Percentiles rank a stretch among this genome's conserved stretches.
These are phyloP conservation scores for Fonsecaea monophora DNA, from an alignment of 2,329 filamentous ascomycete species.

Conservation along the genomic window DNA sequence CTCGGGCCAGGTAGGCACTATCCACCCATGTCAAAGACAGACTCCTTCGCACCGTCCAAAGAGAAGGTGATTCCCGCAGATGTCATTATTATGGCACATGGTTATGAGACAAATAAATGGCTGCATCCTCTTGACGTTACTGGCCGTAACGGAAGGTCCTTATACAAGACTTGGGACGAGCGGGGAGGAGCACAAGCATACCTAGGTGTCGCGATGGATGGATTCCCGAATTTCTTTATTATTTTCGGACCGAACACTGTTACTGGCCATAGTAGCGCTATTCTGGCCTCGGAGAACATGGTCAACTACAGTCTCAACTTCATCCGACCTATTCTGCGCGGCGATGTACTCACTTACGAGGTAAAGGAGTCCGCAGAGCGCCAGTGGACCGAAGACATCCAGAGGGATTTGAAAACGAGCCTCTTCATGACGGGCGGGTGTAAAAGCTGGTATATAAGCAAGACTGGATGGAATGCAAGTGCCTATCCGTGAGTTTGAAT, in stretches of 20 bases:
- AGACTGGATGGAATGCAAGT: constrained; percentile 58
- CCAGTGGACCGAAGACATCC: constrained; percentile 56
- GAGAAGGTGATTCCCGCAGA: constrained; percentile 61
- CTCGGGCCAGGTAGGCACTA: constrained; percentile 59
- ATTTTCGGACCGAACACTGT: constrained; percentile 67
- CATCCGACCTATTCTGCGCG: constrained; percentile 60
- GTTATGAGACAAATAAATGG: constrained; percentile 64
- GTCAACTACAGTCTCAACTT: constrained; percentile 65
- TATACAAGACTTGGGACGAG: constrained; percentile 64
- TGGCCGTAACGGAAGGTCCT: constrained; percentile 58
- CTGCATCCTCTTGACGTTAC: constrained; percentile 61
- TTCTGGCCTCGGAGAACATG: constrained; percentile 67
- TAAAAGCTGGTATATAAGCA: constrained; percentile 57
- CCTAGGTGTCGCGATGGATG: constrained; percentile 63
- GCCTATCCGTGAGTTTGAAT: constrained; percentile 58
- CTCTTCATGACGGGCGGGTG: constrained; percentile 58
- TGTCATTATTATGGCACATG: constrained; percentile 67
- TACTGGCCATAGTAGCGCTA: constrained; percentile 67
- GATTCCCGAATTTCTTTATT: constrained; percentile 71
- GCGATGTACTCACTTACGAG: constrained; percentile 53
- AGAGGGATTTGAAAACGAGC: constrained; percentile 53
- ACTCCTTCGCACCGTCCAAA: constrained; percentile 41
- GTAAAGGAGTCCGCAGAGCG: constrained; percentile 58
- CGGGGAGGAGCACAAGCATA: constrained; percentile 68
- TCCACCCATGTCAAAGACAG: constrained; percentile 44